Conservation (phyloP, 139 green algal genomes). For the Haematococcus sp. region DNA sequence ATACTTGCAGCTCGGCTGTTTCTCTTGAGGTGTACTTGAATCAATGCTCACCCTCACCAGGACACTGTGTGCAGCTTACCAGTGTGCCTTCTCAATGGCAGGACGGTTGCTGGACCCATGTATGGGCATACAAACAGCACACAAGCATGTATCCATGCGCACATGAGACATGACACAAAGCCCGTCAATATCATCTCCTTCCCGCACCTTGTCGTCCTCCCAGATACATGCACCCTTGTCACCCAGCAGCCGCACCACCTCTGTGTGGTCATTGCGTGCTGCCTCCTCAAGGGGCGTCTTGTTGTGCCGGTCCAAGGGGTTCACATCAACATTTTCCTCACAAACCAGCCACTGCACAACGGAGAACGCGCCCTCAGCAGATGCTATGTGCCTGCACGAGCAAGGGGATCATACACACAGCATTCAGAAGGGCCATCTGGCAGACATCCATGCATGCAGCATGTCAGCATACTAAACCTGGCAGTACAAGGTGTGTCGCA, state of each 20-base stretch:
- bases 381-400: conserved; percentile 72
- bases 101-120: too few relatives aligned
- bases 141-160: too few relatives aligned
- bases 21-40: too few relatives aligned
- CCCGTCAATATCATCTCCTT: too few relatives aligned
- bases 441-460: neutral
- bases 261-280: conserved; percentile 72
- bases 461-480: neutral
- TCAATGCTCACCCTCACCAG: neutral
- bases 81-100: too few relatives aligned
- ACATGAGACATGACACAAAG: too few relatives aligned
- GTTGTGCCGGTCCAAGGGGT: conserved; percentile 74
- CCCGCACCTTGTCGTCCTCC: conserved; percentile 57
- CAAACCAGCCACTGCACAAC: conserved; percentile 82
- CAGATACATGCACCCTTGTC: conserved; percentile 58
- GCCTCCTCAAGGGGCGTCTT: conserved; percentile 88
- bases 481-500: neutral
- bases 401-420: neutral
- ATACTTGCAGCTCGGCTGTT: too few relatives aligned
- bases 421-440: neutral
- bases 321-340: conserved; percentile 60
- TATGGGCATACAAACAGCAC: too few relatives aligned
- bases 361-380: conserved; percentile 72
- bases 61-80: too few relatives aligned
- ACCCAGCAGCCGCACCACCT: conserved; percentile 74